These are phyloP conservation scores for Helianthus annuus DNA, from an alignment of 129 eudicot species.

Conservation along the genomic window HanXRQr2.0-SUNRISE NC_035433.2:142501213-142501712, in stretches of 20 bases:
- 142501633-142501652: slow-evolving; percentile 68
- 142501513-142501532: not conserved
- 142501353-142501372: slow-evolving; percentile 11
- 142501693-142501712: slow-evolving; percentile 73
- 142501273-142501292: not conserved
- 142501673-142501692: slow-evolving; percentile 71
- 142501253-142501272: not conserved
- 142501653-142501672: slow-evolving; percentile 93
- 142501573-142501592: slow-evolving; percentile 55
- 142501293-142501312: not conserved
- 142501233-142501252: not conserved
- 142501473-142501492: not conserved
- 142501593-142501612: slow-evolving; percentile 43
- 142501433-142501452: slow-evolving; percentile 22
- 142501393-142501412: slow-evolving; percentile 26
- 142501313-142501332: not conserved
- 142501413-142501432: slow-evolving; percentile 7
- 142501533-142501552: slow-evolving; percentile 40
- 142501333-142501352: not conserved
- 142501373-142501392: slow-evolving; percentile 19
- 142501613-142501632: slow-evolving; percentile 39
- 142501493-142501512: slow-evolving; percentile 1
- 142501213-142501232: not conserved
- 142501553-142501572: slow-evolving; percentile 59
- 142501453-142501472: slow-evolving; percentile 19